Conservation (phyloP, 2,329 filamentous ascomycete genomes). For the Colletotrichum falcatum region DNA sequence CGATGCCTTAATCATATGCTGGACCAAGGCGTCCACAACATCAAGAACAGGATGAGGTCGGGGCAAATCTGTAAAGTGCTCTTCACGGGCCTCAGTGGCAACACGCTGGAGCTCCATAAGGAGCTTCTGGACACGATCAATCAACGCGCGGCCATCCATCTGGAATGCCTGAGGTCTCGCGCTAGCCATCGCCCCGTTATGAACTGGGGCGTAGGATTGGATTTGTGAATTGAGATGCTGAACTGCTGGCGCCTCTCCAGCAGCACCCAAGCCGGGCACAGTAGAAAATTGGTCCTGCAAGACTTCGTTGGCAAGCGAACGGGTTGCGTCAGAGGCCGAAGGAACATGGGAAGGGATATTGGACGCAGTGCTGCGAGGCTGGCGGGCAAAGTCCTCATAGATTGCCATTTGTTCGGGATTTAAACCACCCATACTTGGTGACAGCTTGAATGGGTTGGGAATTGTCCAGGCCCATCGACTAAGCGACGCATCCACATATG, state of each 20-base stretch:
- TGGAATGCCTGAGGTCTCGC: slow-evolving; percentile 62
- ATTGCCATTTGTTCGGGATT: slow-evolving; percentile 95
- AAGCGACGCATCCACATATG: slow-evolving; percentile 84
- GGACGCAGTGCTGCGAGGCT: slow-evolving; percentile 74
- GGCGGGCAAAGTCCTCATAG: slow-evolving; percentile 94
- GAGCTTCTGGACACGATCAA: slow-evolving; percentile 69
- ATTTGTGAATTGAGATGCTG: slow-evolving; percentile 66
- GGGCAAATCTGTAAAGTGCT: slow-evolving; percentile 71
- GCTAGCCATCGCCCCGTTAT: slow-evolving; percentile 58
- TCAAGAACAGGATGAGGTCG: slow-evolving; percentile 71
- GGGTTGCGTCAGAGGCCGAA: slow-evolving; percentile 70
- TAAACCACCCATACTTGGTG: slow-evolving; percentile 75
- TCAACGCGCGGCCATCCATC: slow-evolving; percentile 64
- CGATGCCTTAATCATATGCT: slow-evolving; percentile 72
- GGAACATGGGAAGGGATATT: slow-evolving; percentile 67
- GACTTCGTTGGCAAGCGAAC: slow-evolving; percentile 72
- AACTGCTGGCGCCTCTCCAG: slow-evolving; percentile 67
- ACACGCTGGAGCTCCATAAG: slow-evolving; percentile 68
- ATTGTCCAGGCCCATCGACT: slow-evolving; percentile 95
- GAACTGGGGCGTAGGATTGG: slow-evolving; percentile 67
- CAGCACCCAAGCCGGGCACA: slow-evolving; percentile 69
- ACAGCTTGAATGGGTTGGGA: slow-evolving; percentile 91
- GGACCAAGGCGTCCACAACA: slow-evolving; percentile 70
- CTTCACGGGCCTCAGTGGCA: slow-evolving; percentile 65
- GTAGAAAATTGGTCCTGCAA: slow-evolving; percentile 71